Conservation (phyloP, 1,139 yeast species). For the Yamadazyma atmosphaerica region DNA sequence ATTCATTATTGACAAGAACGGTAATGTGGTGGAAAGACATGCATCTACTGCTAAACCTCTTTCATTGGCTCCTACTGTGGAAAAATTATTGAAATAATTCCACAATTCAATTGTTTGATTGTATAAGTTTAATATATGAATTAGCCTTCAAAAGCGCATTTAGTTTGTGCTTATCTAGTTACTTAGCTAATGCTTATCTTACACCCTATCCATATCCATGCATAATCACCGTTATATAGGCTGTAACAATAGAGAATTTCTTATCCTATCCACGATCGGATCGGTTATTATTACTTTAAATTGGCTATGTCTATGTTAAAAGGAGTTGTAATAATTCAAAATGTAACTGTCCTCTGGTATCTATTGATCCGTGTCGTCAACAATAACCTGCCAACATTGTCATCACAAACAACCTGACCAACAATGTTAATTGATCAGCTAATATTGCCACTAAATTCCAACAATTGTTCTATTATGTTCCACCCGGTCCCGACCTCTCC, state of each 20-base stretch:
- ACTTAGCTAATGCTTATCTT: too few species aligned
- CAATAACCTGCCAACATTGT: neutral
- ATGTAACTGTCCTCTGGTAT: neutral
- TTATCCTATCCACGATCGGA: neutral
- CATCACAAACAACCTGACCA: neutral
- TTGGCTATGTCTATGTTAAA: neutral
- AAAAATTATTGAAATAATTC: constrained; percentile 35
- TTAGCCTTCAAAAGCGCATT: too few species aligned
- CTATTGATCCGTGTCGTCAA: neutral
- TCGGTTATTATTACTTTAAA: neutral
- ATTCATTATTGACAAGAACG: constrained; percentile 46
- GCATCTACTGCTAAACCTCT: constrained; percentile 44
- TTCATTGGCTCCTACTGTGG: constrained; percentile 36
- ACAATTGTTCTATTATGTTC: neutral
- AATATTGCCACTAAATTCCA: neutral
- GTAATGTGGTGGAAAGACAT: constrained; percentile 47
- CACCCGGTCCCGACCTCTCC: neutral
- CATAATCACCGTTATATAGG: neutral
- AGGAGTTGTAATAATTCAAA: neutral
- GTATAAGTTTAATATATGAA: constrained; percentile 1
- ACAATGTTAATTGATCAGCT: neutral
- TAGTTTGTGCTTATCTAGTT: too few species aligned
- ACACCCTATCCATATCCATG: too few species aligned
- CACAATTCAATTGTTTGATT: neutral
- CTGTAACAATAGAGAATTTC: neutral